Conservation (phyloP, 2,329 filamentous ascomycete genomes). For the Neoarthrinium moseri region DNA sequence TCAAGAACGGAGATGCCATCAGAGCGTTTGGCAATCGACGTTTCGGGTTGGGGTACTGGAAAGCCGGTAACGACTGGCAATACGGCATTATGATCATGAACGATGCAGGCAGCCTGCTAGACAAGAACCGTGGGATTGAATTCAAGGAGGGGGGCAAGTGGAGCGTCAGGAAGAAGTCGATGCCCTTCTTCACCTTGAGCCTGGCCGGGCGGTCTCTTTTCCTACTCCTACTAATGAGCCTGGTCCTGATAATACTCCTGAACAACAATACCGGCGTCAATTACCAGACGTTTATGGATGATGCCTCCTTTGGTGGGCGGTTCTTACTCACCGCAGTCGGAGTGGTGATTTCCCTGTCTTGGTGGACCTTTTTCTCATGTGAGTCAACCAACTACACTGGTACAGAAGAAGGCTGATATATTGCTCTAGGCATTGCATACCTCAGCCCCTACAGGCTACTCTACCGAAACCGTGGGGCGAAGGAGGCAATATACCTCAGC, state of each 20-base stretch:
- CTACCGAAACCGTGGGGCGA: conserved; percentile 31
- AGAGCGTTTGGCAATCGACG: conserved; percentile 21
- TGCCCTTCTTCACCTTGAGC: conserved; percentile 28
- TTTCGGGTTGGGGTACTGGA: conserved; percentile 19
- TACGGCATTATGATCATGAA: conserved; percentile 23
- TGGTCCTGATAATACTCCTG: conserved; percentile 21
- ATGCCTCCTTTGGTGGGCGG: conserved; percentile 31
- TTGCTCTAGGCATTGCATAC: conserved; percentile 39
- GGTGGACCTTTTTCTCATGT: conserved; percentile 34
- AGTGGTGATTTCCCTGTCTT: conserved; percentile 31
- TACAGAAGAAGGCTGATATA: conserved; percentile 6
- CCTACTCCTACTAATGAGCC: conserved; percentile 18
- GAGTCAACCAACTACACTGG: conserved; percentile 10
- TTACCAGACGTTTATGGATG: conserved; percentile 24
- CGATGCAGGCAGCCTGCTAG: conserved; percentile 10
- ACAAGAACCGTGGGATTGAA: conserved; percentile 12
- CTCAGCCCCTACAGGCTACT: conserved; percentile 44
- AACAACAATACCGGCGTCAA: conserved; percentile 26
- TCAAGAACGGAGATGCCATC: conserved; percentile 18
- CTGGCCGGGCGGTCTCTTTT: conserved; percentile 22
- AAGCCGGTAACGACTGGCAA: conserved; percentile 16
- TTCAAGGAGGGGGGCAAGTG: neutral
- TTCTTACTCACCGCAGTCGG: conserved; percentile 34
- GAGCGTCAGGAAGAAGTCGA: conserved; percentile 8
- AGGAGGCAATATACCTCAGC: conserved; percentile 37